Conservation (phyloP, 495 filamentous ascomycete genomes). For the Poronia punctata region DNA sequence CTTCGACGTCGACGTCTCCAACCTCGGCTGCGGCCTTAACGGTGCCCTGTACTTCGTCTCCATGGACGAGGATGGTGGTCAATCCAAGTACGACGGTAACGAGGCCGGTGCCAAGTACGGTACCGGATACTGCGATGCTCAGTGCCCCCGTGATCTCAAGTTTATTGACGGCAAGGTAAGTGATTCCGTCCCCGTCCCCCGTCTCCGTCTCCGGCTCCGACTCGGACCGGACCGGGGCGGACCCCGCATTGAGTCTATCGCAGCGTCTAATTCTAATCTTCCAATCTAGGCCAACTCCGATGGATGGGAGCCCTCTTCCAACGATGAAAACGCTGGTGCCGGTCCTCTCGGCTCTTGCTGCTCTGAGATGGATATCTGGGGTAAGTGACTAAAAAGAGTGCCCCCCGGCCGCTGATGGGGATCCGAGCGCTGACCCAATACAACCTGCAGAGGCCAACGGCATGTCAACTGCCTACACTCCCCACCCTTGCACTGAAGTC, state of each 20-base stretch:
- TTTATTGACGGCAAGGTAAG: conserved; percentile 40
- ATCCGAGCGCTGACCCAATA: conserved; percentile 3
- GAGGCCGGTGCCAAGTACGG: conserved; percentile 55
- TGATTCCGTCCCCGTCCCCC: neutral
- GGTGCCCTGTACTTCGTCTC: conserved; percentile 51
- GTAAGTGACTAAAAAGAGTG: conserved; percentile 37
- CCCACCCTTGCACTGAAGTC: conserved; percentile 53
- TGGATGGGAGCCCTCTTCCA: conserved; percentile 48
- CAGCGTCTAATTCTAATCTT: neutral
- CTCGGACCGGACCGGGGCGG: too few species aligned
- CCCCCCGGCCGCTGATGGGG: conserved; percentile 24
- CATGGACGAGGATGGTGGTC: conserved; percentile 49
- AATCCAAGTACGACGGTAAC: conserved; percentile 41
- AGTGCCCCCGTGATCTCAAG: conserved; percentile 48
- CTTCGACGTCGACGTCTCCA: conserved; percentile 51
- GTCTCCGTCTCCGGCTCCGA: neutral
- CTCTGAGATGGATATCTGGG: conserved; percentile 65
- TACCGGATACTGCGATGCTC: conserved; percentile 51
- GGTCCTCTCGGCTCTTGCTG: conserved; percentile 59
- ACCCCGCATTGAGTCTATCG: too few species aligned
- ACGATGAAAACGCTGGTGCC: conserved; percentile 49
- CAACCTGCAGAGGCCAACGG: conserved; percentile 58
- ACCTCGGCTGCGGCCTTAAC: conserved; percentile 46
- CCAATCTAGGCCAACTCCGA: conserved; percentile 46
- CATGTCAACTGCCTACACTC: conserved; percentile 53